phyloP scores from a whole-genome alignment of 2,329 filamentous ascomycete genomes.

The Akanthomyces dipterigenus region DNA sequence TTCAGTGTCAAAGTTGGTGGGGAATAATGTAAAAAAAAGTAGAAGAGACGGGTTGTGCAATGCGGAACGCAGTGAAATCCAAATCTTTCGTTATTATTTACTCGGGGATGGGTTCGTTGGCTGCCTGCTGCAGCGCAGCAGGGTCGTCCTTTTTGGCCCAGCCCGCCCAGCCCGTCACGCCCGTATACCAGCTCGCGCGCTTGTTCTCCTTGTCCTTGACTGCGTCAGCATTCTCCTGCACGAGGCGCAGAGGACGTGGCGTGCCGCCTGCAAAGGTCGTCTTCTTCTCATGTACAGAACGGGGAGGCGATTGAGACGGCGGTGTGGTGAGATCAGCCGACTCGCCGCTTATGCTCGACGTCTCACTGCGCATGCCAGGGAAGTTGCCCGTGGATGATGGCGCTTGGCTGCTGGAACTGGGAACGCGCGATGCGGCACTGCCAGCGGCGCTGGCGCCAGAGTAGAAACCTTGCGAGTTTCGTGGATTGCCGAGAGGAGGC shows the following conservation, averaged over 20 bases:
- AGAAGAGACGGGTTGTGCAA: conserved; percentile 8
- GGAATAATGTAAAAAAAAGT: conserved; percentile 6
- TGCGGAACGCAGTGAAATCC: not conserved
- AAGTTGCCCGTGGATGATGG: conserved; percentile 53
- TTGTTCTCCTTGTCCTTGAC: conserved; percentile 48
- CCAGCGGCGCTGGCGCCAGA: conserved; percentile 40
- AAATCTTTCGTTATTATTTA: conserved; percentile 16
- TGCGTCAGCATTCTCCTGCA: conserved; percentile 64
- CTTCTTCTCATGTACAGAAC: conserved; percentile 44
- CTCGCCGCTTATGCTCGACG: conserved; percentile 60
- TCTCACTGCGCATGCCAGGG: conserved; percentile 62
- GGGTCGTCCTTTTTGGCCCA: conserved; percentile 46
- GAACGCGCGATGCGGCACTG: conserved; percentile 44
- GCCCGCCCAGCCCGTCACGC: conserved; percentile 42
- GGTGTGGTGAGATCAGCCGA: conserved; percentile 47
- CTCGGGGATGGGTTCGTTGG: conserved; percentile 29
- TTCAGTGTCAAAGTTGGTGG: not conserved
- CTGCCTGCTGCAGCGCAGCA: conserved; percentile 11
- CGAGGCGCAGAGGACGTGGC: conserved; percentile 76
- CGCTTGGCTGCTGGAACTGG: conserved; percentile 40
- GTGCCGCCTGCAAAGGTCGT: conserved; percentile 60
- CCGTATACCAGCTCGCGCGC: conserved; percentile 55
- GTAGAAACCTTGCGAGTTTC: conserved; percentile 61
- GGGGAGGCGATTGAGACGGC: conserved; percentile 48
- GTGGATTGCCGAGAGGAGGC: conserved; percentile 49